phyloP scores from a whole-genome alignment of 2,329 filamentous ascomycete genomes.

The Exserohilum rostratum region DNA sequence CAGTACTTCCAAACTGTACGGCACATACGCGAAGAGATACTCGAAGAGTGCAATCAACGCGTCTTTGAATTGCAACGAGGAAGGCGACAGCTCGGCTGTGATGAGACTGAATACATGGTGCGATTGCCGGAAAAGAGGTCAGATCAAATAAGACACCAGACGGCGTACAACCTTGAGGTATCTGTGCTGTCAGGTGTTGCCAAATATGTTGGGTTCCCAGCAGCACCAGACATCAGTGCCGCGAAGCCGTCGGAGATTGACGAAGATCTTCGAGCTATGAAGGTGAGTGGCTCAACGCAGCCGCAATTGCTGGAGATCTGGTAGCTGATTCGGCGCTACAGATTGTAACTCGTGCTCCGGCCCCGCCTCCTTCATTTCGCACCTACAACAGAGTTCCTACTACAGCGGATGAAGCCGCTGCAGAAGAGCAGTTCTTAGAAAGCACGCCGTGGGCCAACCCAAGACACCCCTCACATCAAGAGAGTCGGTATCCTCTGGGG shows the following conservation, averaged over 20 bases:
- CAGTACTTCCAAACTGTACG: constrained; percentile 89
- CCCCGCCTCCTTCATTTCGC: constrained; percentile 40
- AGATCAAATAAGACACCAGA: constrained; percentile 81
- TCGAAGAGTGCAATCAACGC: constrained; percentile 82
- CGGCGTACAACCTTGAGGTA: constrained; percentile 93
- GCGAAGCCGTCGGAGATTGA: constrained; percentile 77
- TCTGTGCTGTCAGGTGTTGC: constrained; percentile 88
- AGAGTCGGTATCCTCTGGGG: constrained; percentile 40
- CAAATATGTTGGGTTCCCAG: constrained; percentile 95
- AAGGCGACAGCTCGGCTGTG: constrained; percentile 76
- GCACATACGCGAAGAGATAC: constrained; percentile 77
- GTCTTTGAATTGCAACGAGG: constrained; percentile 94
- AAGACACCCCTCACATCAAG: constrained; percentile 58
- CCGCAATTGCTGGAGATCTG: constrained; percentile 14
- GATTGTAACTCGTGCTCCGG: constrained; percentile 43
- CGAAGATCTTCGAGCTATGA: constrained; percentile 87
- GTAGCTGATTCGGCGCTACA: constrained; percentile 35
- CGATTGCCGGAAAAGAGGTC: constrained; percentile 78
- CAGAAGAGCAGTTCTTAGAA: constrained; percentile 85
- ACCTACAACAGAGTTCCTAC: constrained; percentile 45
- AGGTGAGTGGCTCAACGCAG: constrained; percentile 63
- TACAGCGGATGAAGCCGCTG: constrained; percentile 61
- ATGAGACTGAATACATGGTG: constrained; percentile 80
- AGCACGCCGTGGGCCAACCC: constrained; percentile 93
- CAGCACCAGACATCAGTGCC: constrained; percentile 81